A percentile compares a stretch with the other conserved stretches of the same genome.
phyloP scores from a whole-genome alignment of 2,329 filamentous ascomycete species.

The Sordariomycetes sp. region DNA sequence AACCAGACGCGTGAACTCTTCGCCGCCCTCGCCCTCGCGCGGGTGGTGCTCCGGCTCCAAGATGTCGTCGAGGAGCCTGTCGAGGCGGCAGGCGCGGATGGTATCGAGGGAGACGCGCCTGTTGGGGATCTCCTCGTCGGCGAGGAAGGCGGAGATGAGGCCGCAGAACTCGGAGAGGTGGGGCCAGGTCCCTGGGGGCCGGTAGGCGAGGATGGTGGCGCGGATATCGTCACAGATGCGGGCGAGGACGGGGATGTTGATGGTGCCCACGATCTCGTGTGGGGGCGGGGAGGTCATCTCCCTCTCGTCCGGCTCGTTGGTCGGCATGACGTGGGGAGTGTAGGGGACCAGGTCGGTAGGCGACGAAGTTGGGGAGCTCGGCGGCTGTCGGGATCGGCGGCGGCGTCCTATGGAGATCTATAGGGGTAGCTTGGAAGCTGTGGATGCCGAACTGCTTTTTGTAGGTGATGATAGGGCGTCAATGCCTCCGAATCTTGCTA shows the following conservation, averaged over 20 bases:
- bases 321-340: neutral
- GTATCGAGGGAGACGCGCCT: slow-evolving; percentile 11
- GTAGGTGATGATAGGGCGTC: too few species aligned
- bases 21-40: slow-evolving; percentile 11
- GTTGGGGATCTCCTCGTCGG: neutral
- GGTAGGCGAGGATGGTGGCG: neutral
- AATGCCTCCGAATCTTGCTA: too few species aligned
- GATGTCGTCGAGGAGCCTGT: slow-evolving; percentile 26
- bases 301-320: neutral
- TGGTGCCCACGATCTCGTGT: neutral
- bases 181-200: neutral
- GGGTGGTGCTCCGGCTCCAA: slow-evolving; percentile 18
- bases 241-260: slow-evolving; percentile 3
- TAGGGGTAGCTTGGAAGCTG: too few species aligned
- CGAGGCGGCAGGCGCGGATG: slow-evolving; percentile 14
- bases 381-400: too few species aligned
- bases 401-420: too few species aligned
- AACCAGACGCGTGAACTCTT: slow-evolving; percentile 20
- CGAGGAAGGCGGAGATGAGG: slow-evolving; percentile 1
- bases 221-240: slow-evolving; percentile 5
- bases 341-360: neutral
- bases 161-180: slow-evolving; percentile 3
- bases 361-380: too few species aligned
- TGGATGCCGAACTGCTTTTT: too few species aligned
- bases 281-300: neutral